A percentile compares a stretch with the other conserved stretches of the same genome.
These are phyloP conservation scores for Quercus dentata DNA, from an alignment of 306 rosid genomes.

Conservation along the genomic window DNA sequence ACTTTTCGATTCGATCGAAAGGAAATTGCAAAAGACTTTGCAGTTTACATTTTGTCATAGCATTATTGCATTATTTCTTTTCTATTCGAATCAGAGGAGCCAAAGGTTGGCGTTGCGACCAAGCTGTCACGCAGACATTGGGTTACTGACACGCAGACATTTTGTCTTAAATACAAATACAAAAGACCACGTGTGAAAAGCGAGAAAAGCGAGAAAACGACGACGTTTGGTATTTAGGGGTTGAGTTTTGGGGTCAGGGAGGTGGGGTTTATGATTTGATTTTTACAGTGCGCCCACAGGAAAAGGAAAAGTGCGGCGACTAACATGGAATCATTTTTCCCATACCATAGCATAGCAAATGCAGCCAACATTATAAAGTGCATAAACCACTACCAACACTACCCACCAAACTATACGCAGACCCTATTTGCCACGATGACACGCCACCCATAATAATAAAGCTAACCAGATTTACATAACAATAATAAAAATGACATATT, in stretches of 20 bases:
- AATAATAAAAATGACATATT: not conserved
- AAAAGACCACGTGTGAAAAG: conserved; percentile 7
- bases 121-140: conserved; percentile 24
- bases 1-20: not conserved
- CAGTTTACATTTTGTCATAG: too few relatives aligned
- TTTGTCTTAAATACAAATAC: not conserved
- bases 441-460: conserved; percentile 55
- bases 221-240: too few relatives aligned
- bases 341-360: too few relatives aligned
- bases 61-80: too few relatives aligned
- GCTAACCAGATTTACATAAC: too few relatives aligned
- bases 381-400: conserved; percentile 50
- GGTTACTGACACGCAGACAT: not conserved
- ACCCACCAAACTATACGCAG: conserved; percentile 44
- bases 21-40: too few relatives aligned
- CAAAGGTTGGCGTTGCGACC: conserved; percentile 7
- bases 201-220: conserved; percentile 21
- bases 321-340: conserved; percentile 24
- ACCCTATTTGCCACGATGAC: conserved; percentile 64
- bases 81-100: not conserved
- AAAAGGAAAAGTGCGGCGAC: conserved; percentile 16
- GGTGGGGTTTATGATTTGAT: too few relatives aligned
- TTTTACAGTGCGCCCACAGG: conserved; percentile 18
- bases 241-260: not conserved
- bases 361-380: conserved; percentile 22